phyloP scores from a whole-genome alignment of 2,329 filamentous ascomycete species.

The Microsporum ferrugineum region DNA sequence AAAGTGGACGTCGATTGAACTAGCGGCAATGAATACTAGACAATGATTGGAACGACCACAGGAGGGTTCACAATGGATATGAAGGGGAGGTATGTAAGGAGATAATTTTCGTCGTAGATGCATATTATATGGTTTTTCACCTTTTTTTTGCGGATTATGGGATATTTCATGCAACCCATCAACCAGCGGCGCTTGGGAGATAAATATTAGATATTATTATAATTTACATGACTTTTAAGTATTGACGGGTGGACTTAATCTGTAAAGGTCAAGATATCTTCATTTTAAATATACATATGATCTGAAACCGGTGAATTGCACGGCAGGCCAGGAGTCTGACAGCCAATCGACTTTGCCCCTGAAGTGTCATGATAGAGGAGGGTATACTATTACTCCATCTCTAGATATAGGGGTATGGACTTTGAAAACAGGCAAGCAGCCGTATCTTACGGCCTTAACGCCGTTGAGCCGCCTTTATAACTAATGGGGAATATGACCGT shows the following conservation, averaged over 20 bases:
- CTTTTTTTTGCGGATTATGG: background rate
- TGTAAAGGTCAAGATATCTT: background rate
- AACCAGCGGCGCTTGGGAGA: background rate
- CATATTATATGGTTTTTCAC: background rate
- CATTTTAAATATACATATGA: background rate
- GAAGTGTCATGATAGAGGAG: background rate
- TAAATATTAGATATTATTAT: background rate
- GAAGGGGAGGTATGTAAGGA: background rate
- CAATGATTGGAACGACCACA: background rate
- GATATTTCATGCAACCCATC: background rate
- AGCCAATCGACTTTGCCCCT: background rate
- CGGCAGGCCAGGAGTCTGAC: background rate
- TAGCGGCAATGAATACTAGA: background rate
- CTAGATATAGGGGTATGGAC: background rate
- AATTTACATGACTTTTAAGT: background rate
- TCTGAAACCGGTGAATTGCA: background rate
- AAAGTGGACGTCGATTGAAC: conserved; percentile 35
- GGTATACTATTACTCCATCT: background rate
- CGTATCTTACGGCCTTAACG: background rate
- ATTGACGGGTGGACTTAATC: background rate
- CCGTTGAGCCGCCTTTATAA: background rate
- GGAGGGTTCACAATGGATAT: background rate
- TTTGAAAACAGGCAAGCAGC: background rate
- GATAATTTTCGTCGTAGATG: background rate
- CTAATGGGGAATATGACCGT: background rate